These are phyloP conservation scores for Fistulifera pelliculosa DNA, from an alignment of 108 stramenopile species.

Conservation along the genomic window DNA sequence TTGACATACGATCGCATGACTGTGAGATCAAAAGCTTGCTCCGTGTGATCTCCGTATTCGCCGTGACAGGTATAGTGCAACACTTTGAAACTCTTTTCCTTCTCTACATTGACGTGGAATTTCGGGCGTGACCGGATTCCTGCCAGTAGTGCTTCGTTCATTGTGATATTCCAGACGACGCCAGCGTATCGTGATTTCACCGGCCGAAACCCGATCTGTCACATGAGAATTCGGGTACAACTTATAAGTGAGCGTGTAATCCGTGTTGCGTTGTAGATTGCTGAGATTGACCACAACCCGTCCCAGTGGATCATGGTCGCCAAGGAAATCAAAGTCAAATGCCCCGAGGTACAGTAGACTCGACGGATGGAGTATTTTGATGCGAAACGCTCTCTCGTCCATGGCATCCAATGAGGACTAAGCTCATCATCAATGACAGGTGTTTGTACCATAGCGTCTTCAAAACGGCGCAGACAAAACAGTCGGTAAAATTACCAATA, in stretches of 20 bases:
- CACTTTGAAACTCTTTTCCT: conserved; percentile 54
- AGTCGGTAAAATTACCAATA: conserved; percentile 37
- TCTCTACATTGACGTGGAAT: conserved; percentile 58
- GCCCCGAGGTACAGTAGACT: conserved; percentile 2
- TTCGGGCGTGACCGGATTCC: conserved; percentile 28
- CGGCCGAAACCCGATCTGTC: conserved; percentile 2
- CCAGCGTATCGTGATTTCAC: conserved; percentile 32
- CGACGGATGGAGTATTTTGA: conserved; percentile 1
- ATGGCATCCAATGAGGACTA: conserved; percentile 67
- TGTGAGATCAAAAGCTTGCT: conserved; percentile 50
- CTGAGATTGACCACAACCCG: conserved; percentile 59
- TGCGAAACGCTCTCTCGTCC: conserved; percentile 23
- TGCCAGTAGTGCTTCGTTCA: conserved; percentile 41
- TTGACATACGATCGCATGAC: conserved; percentile 39
- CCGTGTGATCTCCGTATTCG: background rate
- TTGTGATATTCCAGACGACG: conserved; percentile 52
- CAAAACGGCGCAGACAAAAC: conserved; percentile 67
- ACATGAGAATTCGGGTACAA: conserved; percentile 19
- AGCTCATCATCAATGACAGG: conserved; percentile 69
- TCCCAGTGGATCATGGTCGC: conserved; percentile 62
- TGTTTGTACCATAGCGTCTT: conserved; percentile 63
- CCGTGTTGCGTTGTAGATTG: conserved; percentile 46
- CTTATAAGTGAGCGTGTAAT: conserved; percentile 53
- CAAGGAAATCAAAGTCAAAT: conserved; percentile 56
- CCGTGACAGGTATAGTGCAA: background rate